These are phyloP conservation scores for Aegilops tauschii DNA, from an alignment of 176 grass and related monocot species.

Conservation along the genomic window DNA sequence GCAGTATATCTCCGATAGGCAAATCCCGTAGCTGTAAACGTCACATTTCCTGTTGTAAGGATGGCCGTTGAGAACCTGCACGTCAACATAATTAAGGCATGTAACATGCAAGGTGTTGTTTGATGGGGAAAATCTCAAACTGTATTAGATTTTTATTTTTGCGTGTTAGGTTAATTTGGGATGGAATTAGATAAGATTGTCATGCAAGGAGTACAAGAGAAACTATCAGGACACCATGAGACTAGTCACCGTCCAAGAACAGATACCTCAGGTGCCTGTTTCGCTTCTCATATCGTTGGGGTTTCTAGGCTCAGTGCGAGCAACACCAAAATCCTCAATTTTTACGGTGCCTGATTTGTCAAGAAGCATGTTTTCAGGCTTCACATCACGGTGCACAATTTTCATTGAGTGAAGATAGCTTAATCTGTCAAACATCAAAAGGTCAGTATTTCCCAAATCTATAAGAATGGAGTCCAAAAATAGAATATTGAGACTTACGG, in stretches of 20 bases:
- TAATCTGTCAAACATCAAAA: slow-evolving; percentile 46
- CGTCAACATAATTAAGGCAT: neutral
- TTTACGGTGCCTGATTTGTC: slow-evolving; percentile 81
- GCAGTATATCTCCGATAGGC: slow-evolving; percentile 91
- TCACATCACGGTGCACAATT: slow-evolving; percentile 93
- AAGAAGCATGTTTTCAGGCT: slow-evolving; percentile 98
- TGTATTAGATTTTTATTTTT: neutral
- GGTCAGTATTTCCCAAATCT: neutral
- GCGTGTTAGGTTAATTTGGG: neutral
- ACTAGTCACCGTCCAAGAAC: neutral
- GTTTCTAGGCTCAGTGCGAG: slow-evolving; percentile 77
- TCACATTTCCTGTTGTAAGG: slow-evolving; percentile 99
- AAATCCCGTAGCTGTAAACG: slow-evolving; percentile 95
- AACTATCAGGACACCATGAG: neutral
- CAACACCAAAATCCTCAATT: slow-evolving; percentile 98
- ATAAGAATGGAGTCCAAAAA: neutral
- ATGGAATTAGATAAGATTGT: neutral
- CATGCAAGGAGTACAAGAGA: neutral
- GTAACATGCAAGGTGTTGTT: neutral
- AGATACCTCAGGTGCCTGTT: slow-evolving; percentile 96
- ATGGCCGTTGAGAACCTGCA: slow-evolving; percentile 92
- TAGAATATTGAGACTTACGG: neutral
- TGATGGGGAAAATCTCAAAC: neutral
- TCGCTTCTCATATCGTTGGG: slow-evolving; percentile 90
- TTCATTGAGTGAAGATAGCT: slow-evolving; percentile 94